Conservation (phyloP, 2,329 filamentous ascomycete species). For the Cytospora chrysosperma region DNA sequence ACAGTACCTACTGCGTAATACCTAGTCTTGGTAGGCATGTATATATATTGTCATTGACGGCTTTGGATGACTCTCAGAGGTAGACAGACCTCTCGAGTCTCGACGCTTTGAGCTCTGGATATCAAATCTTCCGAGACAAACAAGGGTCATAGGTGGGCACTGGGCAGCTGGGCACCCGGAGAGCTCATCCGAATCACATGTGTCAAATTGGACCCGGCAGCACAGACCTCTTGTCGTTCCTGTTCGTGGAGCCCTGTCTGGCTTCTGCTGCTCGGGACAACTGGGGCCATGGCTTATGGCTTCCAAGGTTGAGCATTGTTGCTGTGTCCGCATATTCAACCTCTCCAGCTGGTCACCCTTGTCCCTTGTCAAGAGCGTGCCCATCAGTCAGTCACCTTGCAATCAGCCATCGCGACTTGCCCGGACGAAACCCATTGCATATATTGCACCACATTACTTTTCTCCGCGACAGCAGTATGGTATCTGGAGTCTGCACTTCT, state of each 20-base stretch:
- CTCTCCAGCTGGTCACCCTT: neutral
- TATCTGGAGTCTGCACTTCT: neutral
- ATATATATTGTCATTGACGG: neutral
- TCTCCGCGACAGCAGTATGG: neutral
- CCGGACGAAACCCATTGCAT: neutral
- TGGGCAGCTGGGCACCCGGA: neutral
- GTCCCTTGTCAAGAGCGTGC: neutral
- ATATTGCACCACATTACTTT: neutral
- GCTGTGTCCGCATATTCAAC: no score
- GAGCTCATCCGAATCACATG: neutral
- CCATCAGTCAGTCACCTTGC: neutral
- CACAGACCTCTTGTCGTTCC: slow-evolving; percentile 12
- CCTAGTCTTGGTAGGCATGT: no score
- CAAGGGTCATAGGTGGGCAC: neutral
- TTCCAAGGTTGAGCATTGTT: no score
- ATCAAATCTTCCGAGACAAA: neutral
- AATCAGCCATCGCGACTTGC: neutral
- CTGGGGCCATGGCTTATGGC: neutral
- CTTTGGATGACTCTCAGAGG: neutral
- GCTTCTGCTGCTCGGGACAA: neutral
- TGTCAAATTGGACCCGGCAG: slow-evolving; percentile 5
- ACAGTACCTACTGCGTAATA: no score
- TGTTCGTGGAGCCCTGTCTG: neutral
- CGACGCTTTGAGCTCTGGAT: no score
- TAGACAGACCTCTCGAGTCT: no score